Base-by-base conservation (phyloP, 2,329 filamentous ascomycete genomes). In the Xylariaceae sp. region DNA sequence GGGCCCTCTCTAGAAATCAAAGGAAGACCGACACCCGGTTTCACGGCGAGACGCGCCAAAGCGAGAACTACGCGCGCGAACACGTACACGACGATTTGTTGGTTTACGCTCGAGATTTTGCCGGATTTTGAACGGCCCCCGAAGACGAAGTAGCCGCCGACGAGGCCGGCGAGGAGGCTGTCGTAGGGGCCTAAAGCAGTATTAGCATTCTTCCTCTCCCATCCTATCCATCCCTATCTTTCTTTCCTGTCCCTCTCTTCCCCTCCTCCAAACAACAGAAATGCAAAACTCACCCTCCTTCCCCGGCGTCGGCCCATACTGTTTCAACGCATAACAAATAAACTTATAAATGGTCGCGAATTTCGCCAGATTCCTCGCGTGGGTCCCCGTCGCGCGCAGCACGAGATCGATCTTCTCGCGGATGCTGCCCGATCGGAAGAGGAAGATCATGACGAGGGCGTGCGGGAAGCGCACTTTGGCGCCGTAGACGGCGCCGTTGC, bases 51-150 rank as follows among this genome's bases (percentile, higher is more conserved):
- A 70, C 91, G 90, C 37, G 92, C 94, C 23, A 95, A 77, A 7
- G 90, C 90, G 39, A 99, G 83, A 62, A 88, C 82, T 13, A 97
- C 94, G 66, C 94, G 87, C 52, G 94, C 94, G 72, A 97, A 97
- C 64, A 99, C 89, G 78, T 99, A 99, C 69, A 97, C 90, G 74
- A 96, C 92, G 73, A 99, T 99, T 80, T 99, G 93, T 79, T 97
- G 91, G 76, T 88, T 96, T 63, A 97, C 88, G 64, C 85, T 88
- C 62, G 88, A 89, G 70, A 90, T 86, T 73, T 83, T 82, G 68
- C 88, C 88, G 44, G 76, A 78, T 61, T 73, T 75, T 48, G 81
- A 83, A 61, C 83, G 80, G 48, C 79, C 75, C 53, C 93, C 94
- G 73, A 99, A 99, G 64, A 97, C 90, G 62, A 90, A 77, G 80